Evolutionary conservation across 805 yeast genomes (phyloP), one percentile per base, ranked within the genome.

Genomic region (Candida ponderosae): DNA sequence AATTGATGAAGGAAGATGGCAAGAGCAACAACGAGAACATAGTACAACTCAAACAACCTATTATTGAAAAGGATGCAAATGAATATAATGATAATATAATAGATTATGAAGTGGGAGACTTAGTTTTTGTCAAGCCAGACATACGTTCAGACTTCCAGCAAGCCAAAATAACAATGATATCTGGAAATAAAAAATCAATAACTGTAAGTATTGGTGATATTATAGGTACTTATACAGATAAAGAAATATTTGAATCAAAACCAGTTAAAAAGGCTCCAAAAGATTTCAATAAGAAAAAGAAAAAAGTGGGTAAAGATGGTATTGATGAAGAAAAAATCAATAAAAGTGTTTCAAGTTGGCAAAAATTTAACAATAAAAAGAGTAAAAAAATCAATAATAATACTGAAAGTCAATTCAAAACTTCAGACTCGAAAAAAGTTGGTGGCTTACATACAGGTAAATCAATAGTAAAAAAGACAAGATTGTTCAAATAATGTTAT

Each of bases 341-440:
- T 31, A 42, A 40, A 20, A 38, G 40, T 38, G 51, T 41, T 6
- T 36, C 42, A 26, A 44, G 38, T 31, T 48, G 53, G 53, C 39
- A 45, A 31, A 41, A 23, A 17, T 48, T 48, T 26, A 40, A n/a
- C 13, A 46, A 45, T 30, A 46, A 46, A 39, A 37, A 31, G 20
- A 46, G 40, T 26, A 30, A 10, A 30, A 34, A 29, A 17, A n/a
- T 6, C 17, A 18, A 17, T 1, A 40, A 29, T 30, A 37, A 36
- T 6, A 13, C 28, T 13, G 20, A 14, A 24, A 36, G 32, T 33
- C 44, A 19, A 20, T 47, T 47, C 27, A 28, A 42, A 8, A 45
- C 47, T 3, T 30, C 40, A 2, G 37, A 36, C 7, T 44, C 39
- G 4, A 43, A 47, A 2, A 44, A 38, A 37, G 45, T 46, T n/a